phyloP scores from a whole-genome alignment of 2,329 filamentous ascomycete species.

The Hypoxylon rubiginosum region DNA sequence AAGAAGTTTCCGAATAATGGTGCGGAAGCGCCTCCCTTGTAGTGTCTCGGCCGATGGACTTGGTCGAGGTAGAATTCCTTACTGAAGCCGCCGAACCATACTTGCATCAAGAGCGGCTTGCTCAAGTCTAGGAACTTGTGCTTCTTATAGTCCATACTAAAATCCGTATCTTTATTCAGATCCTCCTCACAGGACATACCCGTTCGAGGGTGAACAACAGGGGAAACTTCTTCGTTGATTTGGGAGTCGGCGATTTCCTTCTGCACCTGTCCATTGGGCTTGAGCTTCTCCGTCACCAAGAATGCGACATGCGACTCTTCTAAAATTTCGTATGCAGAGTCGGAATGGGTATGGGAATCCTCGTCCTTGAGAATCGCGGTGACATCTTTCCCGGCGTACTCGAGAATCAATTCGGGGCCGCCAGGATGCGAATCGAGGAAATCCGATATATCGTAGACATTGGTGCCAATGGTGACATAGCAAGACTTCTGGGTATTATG shows the following conservation, averaged over 20 bases:
- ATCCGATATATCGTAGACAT: conserved; percentile 94
- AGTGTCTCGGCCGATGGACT: conserved; percentile 94
- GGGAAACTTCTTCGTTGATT: conserved; percentile 51
- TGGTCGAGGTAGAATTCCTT: conserved; percentile 99
- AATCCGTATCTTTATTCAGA: conserved; percentile 86
- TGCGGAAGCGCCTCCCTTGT: conserved; percentile 91
- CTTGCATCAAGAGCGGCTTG: conserved; percentile 85
- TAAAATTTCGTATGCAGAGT: conserved; percentile 95
- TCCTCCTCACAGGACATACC: conserved; percentile 93
- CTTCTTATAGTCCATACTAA: conserved; percentile 80
- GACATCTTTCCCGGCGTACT: conserved; percentile 91
- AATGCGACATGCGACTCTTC: conserved; percentile 90
- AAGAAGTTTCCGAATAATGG: conserved; percentile 97
- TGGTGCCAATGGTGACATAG: conserved; percentile 90
- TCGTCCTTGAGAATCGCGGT: conserved; percentile 85
- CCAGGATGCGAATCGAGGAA: conserved; percentile 94
- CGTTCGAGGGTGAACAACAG: conserved; percentile 72
- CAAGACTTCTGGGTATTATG: conserved; percentile 87
- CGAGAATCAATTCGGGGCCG: conserved; percentile 86
- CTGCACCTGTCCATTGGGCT: conserved; percentile 53
- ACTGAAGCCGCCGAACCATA: conserved; percentile 88
- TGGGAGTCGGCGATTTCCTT: conserved; percentile 52
- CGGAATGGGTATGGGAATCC: conserved; percentile 86
- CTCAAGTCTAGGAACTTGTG: conserved; percentile 95
- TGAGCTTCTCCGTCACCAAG: conserved; percentile 71